phyloP scores from a whole-genome alignment of 495 filamentous ascomycete species.

The Neurospora tetraspora region DNA sequence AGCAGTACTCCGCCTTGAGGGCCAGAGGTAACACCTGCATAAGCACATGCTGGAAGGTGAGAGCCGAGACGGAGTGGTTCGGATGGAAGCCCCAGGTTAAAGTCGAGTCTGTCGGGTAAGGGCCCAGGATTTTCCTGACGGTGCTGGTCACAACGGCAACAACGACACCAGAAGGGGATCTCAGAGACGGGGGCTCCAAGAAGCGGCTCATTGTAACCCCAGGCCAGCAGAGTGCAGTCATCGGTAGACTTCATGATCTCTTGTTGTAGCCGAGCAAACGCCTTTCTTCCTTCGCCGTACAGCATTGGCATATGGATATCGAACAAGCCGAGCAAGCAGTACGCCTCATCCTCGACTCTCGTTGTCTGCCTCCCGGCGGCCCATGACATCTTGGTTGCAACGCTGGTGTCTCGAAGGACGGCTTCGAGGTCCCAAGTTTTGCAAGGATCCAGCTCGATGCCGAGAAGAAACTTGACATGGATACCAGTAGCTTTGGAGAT shows the following conservation, averaged over 20 bases:
- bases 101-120: background rate
- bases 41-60: background rate
- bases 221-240: constrained; percentile 15
- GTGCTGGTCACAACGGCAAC: background rate
- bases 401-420: background rate
- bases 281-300: constrained; percentile 26
- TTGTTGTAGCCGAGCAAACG: constrained; percentile 23
- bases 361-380: constrained; percentile 19
- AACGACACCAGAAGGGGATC: background rate
- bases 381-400: constrained; percentile 31
- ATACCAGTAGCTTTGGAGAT: background rate
- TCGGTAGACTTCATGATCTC: constrained; percentile 19
- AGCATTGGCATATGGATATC: constrained; percentile 27
- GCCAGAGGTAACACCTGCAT: background rate
- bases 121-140: background rate
- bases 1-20: background rate
- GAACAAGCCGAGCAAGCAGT: constrained; percentile 29
- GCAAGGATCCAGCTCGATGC: constrained; percentile 9
- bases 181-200: background rate
- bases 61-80: background rate
- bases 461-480: background rate
- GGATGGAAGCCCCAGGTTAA: background rate
- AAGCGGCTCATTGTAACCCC: background rate
- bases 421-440: constrained; percentile 1
- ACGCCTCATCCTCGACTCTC: constrained; percentile 24